Percentiles rank a stretch among this genome's conserved stretches.
Evolutionary conservation across 2,329 filamentous ascomycete genomes (phyloP).

Genomic region (Ilyonectria destructans): DNA sequence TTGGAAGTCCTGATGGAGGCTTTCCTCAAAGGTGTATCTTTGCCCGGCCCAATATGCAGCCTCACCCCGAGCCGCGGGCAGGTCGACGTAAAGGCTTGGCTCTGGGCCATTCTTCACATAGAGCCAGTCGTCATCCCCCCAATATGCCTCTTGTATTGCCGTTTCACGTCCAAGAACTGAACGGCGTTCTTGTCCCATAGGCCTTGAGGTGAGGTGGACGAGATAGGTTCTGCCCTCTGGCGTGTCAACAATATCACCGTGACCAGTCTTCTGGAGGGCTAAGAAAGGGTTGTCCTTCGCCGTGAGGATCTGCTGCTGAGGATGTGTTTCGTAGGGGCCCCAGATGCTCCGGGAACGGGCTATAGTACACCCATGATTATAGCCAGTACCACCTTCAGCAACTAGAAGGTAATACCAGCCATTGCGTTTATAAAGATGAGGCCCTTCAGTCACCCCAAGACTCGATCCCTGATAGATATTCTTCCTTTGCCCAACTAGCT

Average conservation of each 20-base stretch:
- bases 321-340: conserved; percentile 75
- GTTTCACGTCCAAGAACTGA: conserved; percentile 72
- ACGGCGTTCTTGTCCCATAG: conserved; percentile 65
- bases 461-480: conserved; percentile 72
- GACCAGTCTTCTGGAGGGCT: conserved; percentile 68
- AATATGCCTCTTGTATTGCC: conserved; percentile 72
- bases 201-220: conserved; percentile 68
- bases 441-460: conserved; percentile 69
- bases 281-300: conserved; percentile 65
- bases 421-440: conserved; percentile 72
- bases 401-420: conserved; percentile 74
- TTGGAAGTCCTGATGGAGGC: conserved; percentile 68
- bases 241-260: conserved; percentile 70
- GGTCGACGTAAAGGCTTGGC: conserved; percentile 68
- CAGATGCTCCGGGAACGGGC: conserved; percentile 67
- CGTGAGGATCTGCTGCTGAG: conserved; percentile 71
- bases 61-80: conserved; percentile 65
- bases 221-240: conserved; percentile 68
- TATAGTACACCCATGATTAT: conserved; percentile 74
- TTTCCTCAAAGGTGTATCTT: conserved; percentile 63
- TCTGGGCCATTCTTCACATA: conserved; percentile 73
- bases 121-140: conserved; percentile 74
- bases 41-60: conserved; percentile 65
- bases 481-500: conserved; percentile 69
- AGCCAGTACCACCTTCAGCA: conserved; percentile 74